Evolutionary conservation across 129 eudicot species (phyloP), one percentile per base, ranked within the genome.

Genomic region (Saussurea involucrata): DNA sequence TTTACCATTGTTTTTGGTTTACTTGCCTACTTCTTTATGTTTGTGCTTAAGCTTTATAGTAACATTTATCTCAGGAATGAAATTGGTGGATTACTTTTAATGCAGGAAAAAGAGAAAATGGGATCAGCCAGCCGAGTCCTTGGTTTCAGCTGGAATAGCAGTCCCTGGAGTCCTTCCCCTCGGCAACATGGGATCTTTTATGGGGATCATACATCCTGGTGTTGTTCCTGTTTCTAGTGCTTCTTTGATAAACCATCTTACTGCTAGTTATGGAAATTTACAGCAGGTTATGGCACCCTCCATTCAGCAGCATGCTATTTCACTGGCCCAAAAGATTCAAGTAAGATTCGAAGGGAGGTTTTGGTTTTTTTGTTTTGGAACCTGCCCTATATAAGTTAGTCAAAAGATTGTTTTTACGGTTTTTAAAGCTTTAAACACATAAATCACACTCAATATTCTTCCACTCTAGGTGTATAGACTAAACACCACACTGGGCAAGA

Each of bases 121-220:
- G 98, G 98, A 95, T 85, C 96, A 89, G 74, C 94, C 98, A 13
- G 98, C 89, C 17, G 96, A 91, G 73, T 84, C 92, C 1, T 76
- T 95, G 77, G 83, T 86, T 64, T 75, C 92, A 57, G 85, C 84
- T 21, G 90, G 89, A 81, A 66, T 79, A 63, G 76, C 86, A 65
- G 67, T 85, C 13, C 86, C 92, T 24, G 95, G 95, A 67, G 67
- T 90, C 46, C 82, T 76, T 72, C 87, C 98, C 24, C 55, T 90
- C 73, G 87, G 88, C 61, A 84, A 77, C 73, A 68, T 72, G 40
- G 96, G 92, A 63, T 84, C 78, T 60, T 83, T 76, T 80, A 68
- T 82, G 63, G 87, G 86, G 72, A 63, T 85, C 12, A 71, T 75
- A 6, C 74, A 78, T 81, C 90, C 95, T 63, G 84, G 78, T 68